Evolutionary conservation across 1,139 yeast species (phyloP).

Genomic region (Taphrina communis): DNA sequence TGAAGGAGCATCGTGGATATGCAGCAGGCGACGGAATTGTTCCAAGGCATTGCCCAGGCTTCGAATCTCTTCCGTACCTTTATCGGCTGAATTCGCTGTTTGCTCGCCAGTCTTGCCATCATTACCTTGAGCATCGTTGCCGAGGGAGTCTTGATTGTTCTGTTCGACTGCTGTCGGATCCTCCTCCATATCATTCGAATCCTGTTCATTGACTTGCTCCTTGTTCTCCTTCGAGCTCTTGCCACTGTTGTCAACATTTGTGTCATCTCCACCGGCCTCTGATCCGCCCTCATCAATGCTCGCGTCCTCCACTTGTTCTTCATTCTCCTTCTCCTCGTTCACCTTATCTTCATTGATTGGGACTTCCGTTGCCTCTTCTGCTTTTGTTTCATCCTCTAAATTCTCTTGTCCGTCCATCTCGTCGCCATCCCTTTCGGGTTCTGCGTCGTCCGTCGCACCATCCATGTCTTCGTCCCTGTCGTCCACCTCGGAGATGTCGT

Average conservation of each 20-base stretch:
- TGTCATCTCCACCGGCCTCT: conserved; percentile 16
- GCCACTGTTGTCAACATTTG: conserved; percentile 27
- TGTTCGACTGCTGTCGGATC: conserved; percentile 43
- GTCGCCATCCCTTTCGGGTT: conserved; percentile 27
- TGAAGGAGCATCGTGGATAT: conserved; percentile 22
- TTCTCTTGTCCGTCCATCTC: conserved; percentile 55
- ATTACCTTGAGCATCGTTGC: conserved; percentile 12
- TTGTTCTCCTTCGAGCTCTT: conserved; percentile 28
- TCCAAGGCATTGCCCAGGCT: conserved; percentile 41
- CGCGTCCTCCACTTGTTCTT: conserved; percentile 47
- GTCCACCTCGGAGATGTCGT: conserved; percentile 61
- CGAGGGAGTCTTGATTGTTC: conserved; percentile 59
- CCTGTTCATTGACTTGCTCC: conserved; percentile 50
- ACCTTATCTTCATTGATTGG: conserved; percentile 50
- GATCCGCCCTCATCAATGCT: conserved; percentile 1
- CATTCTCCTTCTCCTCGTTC: conserved; percentile 45
- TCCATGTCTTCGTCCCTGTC: conserved; percentile 59
- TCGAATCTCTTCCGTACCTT: conserved; percentile 30
- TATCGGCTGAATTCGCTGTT: background rate
- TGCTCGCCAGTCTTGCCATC: conserved; percentile 11
- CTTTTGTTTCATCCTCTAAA: conserved; percentile 58
- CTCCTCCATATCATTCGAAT: background rate
- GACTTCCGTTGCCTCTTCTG: conserved; percentile 59
- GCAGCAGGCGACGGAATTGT: conserved; percentile 36
- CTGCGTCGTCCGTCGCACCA: conserved; percentile 45